Conservation (phyloP, 1,284 basidiomycete genomes). For the Sporisorium scitamineum region DNA sequence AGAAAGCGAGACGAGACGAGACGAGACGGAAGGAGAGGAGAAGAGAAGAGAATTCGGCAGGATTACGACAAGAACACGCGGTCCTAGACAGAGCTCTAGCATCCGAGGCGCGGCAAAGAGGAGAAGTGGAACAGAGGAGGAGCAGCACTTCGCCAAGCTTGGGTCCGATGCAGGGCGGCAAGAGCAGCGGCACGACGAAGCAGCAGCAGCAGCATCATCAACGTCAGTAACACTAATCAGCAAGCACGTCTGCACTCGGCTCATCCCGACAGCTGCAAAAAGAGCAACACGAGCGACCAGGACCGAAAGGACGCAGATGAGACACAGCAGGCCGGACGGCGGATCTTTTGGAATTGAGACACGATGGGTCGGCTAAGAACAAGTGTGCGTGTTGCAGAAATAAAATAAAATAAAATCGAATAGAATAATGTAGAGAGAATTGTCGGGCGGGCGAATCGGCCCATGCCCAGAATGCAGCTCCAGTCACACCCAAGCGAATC, state of each 20-base stretch:
- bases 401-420: no score
- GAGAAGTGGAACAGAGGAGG: conserved; percentile 3
- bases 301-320: neutral
- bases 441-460: conserved; percentile 15
- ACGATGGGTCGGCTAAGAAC: neutral
- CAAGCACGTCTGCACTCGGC: neutral
- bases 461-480: conserved; percentile 13
- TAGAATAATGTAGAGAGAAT: no score
- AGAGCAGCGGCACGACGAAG: neutral
- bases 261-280: conserved; percentile 1
- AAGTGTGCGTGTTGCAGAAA: no score
- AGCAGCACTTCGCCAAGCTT: neutral
- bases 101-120: conserved; percentile 5
- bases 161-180: neutral
- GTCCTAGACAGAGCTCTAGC: neutral
- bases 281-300: neutral
- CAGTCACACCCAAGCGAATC: neutral
- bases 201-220: neutral
- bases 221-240: conserved; percentile 5
- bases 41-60: neutral
- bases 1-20: neutral
- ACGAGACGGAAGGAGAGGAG: neutral
- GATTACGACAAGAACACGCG: no score
- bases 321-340: neutral
- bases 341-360: neutral